These are phyloP conservation scores for Mortierella sp. DNA, from an alignment of 371 early-diverging fungal genomes.

Conservation along the genomic window DNA sequence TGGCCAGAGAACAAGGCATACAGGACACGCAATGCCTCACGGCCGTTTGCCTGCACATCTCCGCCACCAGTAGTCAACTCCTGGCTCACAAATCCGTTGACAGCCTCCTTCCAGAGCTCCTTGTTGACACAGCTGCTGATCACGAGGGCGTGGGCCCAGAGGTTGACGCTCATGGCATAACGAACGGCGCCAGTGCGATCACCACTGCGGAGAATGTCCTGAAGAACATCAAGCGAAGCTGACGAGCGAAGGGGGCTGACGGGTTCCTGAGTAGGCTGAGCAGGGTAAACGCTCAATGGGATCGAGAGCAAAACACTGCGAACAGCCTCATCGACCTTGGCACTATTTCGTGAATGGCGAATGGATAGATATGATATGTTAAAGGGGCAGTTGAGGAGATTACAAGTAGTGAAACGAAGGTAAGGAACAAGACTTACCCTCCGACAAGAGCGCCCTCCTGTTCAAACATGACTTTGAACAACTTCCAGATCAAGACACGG, in stretches of 20 bases:
- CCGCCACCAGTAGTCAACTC: conserved; percentile 61
- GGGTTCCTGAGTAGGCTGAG: conserved; percentile 30
- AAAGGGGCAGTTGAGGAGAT: not conserved
- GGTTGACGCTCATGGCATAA: conserved; percentile 74
- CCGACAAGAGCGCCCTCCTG: conserved; percentile 76
- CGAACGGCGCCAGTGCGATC: conserved; percentile 83
- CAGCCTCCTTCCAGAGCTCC: conserved; percentile 87
- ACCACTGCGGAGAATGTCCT: conserved; percentile 77
- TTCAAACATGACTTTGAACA: conserved; percentile 74
- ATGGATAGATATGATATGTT: not conserved
- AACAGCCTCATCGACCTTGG: conserved; percentile 69
- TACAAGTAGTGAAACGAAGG: not conserved
- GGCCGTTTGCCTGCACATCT: conserved; percentile 57
- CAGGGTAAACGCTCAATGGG: conserved; percentile 32
- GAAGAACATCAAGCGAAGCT: conserved; percentile 62
- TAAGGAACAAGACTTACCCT: conserved; percentile 63
- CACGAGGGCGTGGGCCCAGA: conserved; percentile 94
- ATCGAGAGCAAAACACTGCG: conserved; percentile 62
- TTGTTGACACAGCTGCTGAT: conserved; percentile 89
- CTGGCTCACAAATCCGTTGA: conserved; percentile 75
- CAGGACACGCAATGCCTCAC: conserved; percentile 77
- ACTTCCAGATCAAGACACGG: conserved; percentile 69
- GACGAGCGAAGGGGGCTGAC: conserved; percentile 54
- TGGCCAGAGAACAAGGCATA: conserved; percentile 83
- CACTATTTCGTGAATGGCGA: conserved; percentile 49